Evolutionary conservation across 179 eudicot genomes (phyloP), one percentile per base, ranked within the genome.

Genomic region (Amaranthus tricolor): DNA sequence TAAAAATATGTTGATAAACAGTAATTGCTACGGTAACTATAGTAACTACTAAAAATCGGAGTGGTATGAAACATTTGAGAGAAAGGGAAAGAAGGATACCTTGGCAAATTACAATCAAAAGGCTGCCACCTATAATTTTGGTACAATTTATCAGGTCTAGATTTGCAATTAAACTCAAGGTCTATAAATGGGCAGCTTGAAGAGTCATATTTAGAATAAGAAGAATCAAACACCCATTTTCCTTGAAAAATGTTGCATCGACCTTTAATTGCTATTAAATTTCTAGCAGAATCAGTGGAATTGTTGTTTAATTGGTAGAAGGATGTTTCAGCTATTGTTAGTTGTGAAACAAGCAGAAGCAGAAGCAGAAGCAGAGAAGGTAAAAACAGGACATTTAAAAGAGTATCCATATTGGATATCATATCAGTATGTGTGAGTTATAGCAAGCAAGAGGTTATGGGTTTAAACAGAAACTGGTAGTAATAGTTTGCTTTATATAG

Each of bases 71-170:
- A 54, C 66, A 45, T 16, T 6, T 15, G 5, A 51, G 48, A 62
- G 21, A 55, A 20, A 54, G 13, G 9, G 0, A 16, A 21, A 6
- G 9, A n/a, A 24, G 55, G 12, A 59, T 77, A 82, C 88, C 85
- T 85, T 15, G 84, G 83, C 20, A 82, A 80, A 68, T 77, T 57
- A 68, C 88, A 85, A 44, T 11, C 76, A 50, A 62, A 80, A 40
- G 88, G 88, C 65, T 85, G 88, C 88, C 85, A 85, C 40, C 88
- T 75, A 62, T 71, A 85, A n/a, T 85, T 85, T 54, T 74, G 85
- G 52, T 74, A 85, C 20, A n/a, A 55, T 31, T 70, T 75, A 71
- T 82, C 84, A 55, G 88, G 88, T 24, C 88, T 76, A 10, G 50
- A 77, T 55, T 82, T 78, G 72, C 88, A 85, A 31, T 82, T 78